Conservation (phyloP, 768 basidiomycete genomes). For the Psilocybe tampanensis region DNA sequence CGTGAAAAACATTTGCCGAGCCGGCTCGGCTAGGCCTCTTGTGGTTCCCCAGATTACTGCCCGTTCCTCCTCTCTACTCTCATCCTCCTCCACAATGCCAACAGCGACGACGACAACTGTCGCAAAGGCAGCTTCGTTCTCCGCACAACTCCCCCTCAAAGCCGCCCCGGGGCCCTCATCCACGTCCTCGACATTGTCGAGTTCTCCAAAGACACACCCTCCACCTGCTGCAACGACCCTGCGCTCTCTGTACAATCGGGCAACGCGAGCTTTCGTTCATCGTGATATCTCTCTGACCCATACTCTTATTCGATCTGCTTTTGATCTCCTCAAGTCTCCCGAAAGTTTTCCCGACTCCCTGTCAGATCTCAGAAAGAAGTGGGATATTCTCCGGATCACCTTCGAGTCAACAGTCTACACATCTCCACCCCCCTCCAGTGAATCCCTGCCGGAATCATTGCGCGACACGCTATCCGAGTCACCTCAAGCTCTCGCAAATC, state of each 20-base stretch:
- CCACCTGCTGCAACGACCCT: conserved; percentile 48
- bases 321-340: conserved; percentile 56
- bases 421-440: conserved; percentile 48
- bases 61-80: background rate
- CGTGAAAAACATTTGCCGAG: conserved; percentile 23
- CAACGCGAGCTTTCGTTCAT: conserved; percentile 77
- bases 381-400: conserved; percentile 87
- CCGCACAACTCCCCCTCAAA: conserved; percentile 38
- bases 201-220: conserved; percentile 9
- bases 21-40: background rate
- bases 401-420: conserved; percentile 75
- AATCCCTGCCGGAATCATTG: conserved; percentile 52
- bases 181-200: conserved; percentile 17
- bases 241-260: conserved; percentile 74
- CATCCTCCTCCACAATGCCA: conserved; percentile 40
- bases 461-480: conserved; percentile 57
- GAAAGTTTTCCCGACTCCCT: conserved; percentile 38
- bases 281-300: conserved; percentile 70
- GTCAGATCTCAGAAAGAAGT: conserved; percentile 67
- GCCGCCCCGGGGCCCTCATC: conserved; percentile 31
- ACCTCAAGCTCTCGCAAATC: conserved; percentile 56
- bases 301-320: conserved; percentile 68
- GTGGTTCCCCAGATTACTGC: conserved; percentile 7
- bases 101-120: conserved; percentile 47
- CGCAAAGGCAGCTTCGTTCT: conserved; percentile 28